Base-by-base conservation (phyloP, 768 basidiomycete species). In the Naematelia encephala region DNA sequence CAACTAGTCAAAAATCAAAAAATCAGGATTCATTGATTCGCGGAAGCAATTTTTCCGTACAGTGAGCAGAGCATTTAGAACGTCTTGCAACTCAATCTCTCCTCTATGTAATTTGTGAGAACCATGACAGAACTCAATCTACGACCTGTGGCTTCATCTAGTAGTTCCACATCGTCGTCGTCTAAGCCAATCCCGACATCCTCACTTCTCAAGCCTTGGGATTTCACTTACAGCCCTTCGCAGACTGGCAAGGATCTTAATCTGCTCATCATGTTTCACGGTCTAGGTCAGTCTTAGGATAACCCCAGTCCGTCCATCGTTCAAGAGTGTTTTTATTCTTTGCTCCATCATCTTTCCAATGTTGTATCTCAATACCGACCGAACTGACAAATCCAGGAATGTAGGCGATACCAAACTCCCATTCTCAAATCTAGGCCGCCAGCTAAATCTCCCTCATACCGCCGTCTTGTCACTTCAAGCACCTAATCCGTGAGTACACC, bases 201-300 rank as follows among this genome's bases (percentile, higher is more conserved):
- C 2, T 62, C 64, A 4, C 13, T 61, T 12, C 56, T 73, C 2
- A 62, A 59, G 52, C 73, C 70, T 39, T 74, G 73, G 70, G 56
- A 60, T 10, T 74, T 71, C 50, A 59, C 68, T 21, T 76, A 74
- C 48, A 13, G 53, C 8, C 59, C 69, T 19, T 62, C 60, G 19
- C 57, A 58, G 11, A 64, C 69, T 56, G 75, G 75, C 13, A 62
- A 64, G 30, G 70, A 74, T 47, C 53, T 65, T 43, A 77, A 77
- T 45, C 51, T 77, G 42, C 30, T 77, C 25, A 73, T 77, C 56
- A 69, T 77, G 70, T 68, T 77, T 51, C 75, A 77, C 53, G 75
- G 75, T 11, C 59, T 73, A 23, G 75, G 75, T 77, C 49, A 44
- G 54, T 55, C 50, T 22, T 29, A 13, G 12, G 5, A 8, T 25